Percentiles rank a stretch among this genome's conserved stretches.
phyloP scores from a whole-genome alignment of 257 asterid genomes.

The Datura wrightii region DNA sequence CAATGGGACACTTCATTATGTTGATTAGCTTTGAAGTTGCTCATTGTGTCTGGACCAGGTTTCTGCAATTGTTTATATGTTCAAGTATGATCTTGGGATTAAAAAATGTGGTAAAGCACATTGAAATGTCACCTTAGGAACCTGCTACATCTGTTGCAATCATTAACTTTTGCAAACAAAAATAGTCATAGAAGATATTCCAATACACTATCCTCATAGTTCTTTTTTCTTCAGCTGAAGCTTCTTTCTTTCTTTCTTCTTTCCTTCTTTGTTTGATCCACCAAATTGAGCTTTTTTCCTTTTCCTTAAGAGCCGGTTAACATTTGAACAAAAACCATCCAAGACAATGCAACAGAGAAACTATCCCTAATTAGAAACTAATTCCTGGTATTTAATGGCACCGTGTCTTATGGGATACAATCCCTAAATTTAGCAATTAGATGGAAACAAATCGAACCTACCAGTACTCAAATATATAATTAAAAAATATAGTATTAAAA shows the following conservation, averaged over 20 bases:
- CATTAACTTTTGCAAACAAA: neutral
- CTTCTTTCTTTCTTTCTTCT: neutral
- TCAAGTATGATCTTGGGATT: neutral
- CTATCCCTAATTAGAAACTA: neutral
- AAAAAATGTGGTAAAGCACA: neutral
- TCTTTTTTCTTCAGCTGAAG: neutral
- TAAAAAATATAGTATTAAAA: neutral
- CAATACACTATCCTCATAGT: neutral
- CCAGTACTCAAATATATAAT: neutral
- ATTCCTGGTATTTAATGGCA: neutral
- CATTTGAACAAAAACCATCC: neutral
- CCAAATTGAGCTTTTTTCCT: neutral
- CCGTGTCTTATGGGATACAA: neutral
- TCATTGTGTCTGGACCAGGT: neutral
- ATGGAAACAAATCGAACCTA: neutral
- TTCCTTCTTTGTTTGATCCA: neutral
- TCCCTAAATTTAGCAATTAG: constrained; percentile 6
- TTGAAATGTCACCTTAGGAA: neutral
- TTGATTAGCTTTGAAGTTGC: neutral
- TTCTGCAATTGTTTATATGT: neutral
- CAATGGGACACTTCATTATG: neutral
- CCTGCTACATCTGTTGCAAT: neutral
- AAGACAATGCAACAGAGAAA: neutral
- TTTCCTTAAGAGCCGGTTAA: neutral
- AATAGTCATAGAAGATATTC: neutral